Conservation (phyloP, 2,329 filamentous ascomycete species). For the Onygenales sp. region DNA sequence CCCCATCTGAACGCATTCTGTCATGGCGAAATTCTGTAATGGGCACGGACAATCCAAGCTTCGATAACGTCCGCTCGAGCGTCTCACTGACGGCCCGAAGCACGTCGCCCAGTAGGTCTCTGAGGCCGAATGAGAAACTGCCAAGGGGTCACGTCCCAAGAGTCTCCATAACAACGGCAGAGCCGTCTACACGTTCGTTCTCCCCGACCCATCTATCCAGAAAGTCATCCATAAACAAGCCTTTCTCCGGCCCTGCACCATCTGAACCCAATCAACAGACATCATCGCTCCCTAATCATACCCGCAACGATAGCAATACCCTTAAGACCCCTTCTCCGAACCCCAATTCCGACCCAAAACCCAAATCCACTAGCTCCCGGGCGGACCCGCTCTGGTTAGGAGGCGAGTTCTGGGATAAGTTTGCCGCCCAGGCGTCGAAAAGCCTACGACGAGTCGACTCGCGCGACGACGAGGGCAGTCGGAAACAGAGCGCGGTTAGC, state of each 20-base stretch:
- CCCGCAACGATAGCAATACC: neutral
- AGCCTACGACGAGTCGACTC: constrained; percentile 12
- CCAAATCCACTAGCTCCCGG: neutral
- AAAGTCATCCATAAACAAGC: neutral
- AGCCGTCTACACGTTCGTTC: constrained; percentile 18
- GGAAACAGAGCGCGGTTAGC: constrained; percentile 39
- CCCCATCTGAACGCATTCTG: constrained; percentile 66
- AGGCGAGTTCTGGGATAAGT: constrained; percentile 45
- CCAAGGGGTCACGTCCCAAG: neutral
- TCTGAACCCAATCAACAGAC: neutral
- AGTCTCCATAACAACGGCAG: constrained; percentile 11
- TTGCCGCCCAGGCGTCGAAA: constrained; percentile 27
- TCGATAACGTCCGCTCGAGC: constrained; percentile 30
- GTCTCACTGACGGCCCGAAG: constrained; percentile 29
- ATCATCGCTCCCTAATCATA: neutral
- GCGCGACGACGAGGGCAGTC: constrained; percentile 3
- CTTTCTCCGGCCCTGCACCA: constrained; percentile 7
- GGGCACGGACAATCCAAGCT: constrained; percentile 41
- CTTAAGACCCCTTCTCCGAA: neutral
- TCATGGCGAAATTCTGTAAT: constrained; percentile 71
- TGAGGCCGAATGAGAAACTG: constrained; percentile 9
- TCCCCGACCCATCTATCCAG: constrained; percentile 7
- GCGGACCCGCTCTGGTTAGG: constrained; percentile 39
- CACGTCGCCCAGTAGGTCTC: constrained; percentile 39
- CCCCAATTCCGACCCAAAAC: neutral